Evolutionary conservation across 345 rosid species (phyloP).

Genomic region (Citrus mangshanensis): DNA sequence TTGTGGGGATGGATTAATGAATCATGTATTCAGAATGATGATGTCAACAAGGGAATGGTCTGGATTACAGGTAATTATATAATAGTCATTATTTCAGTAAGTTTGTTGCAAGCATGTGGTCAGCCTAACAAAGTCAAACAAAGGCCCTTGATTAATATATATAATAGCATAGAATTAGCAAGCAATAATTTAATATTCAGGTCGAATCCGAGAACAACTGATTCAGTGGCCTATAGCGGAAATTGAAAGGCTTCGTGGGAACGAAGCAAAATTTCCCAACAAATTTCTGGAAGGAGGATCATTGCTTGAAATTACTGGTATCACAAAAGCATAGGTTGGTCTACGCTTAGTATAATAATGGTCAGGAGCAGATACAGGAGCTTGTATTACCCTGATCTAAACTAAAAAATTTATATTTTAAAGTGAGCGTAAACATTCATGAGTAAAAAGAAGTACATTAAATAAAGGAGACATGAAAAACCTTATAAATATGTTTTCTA

Average conservation of each 20-base stretch:
- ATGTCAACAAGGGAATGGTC: constrained; percentile 65
- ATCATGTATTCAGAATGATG: constrained; percentile 35
- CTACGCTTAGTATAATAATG: neutral
- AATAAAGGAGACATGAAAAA: too few relatives aligned
- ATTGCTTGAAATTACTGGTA: constrained; percentile 38
- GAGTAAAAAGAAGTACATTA: too few relatives aligned
- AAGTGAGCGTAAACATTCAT: too few relatives aligned
- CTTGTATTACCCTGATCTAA: too few relatives aligned
- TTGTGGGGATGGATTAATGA: constrained; percentile 78
- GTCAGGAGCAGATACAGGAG: too few relatives aligned
- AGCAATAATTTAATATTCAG: neutral
- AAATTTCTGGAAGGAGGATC: constrained; percentile 41
- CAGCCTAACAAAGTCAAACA: neutral
- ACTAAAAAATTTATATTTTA: too few relatives aligned
- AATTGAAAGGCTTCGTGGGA: constrained; percentile 46
- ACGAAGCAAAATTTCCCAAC: constrained; percentile 26
- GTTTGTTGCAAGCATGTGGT: neutral
- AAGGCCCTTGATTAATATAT: neutral
- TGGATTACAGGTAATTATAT: constrained; percentile 55
- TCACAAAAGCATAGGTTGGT: constrained; percentile 58
- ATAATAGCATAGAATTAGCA: neutral
- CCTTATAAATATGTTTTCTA: too few relatives aligned
- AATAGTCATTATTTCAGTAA: neutral
- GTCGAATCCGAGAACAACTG: constrained; percentile 50
- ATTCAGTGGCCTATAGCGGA: constrained; percentile 74